Base-by-base conservation (phyloP, 331 rosid genomes). In the Malus hybrid region DNA sequence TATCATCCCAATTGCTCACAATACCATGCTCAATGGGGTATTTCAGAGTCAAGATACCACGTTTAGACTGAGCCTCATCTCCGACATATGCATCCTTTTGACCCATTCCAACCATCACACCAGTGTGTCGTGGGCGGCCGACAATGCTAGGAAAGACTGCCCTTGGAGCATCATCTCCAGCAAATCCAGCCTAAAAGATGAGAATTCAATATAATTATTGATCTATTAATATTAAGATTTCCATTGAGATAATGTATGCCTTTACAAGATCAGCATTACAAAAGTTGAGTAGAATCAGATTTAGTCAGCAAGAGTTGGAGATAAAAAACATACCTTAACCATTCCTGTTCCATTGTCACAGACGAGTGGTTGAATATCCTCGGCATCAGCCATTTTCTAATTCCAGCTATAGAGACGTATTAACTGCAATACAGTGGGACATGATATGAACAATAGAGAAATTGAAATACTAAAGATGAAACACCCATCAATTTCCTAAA, bases 71-170 rank as follows among this genome's bases (percentile, higher is more conserved):
- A 83, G 97, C 97, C 79, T 91, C 97, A 73, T 91, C 97, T 42
- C 97, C 97, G 54, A 91, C 97, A 54, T 91, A 91, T 46, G 97
- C 97, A 80, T 91, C 97, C 79, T 91, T 91, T 70, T 91, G 97
- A 78, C 97, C 97, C 97, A 91, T 91, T 67, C 97, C 97, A 28
- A 91, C 97, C 97, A 91, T 91, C 78, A 91, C 97, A 59, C 97
- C 97, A 0, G 97, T 91, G 85, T 91, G 97, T 50, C 97, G 89
- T 36, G 97, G 97, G 70, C 97, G 92, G 12, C 94, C 97, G 28
- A 91, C 97, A 75, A 91, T 91, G 82, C 97, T 91, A 34, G 97
- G 97, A 66, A 91, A 91, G 71, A 91, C 97, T 32, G 97, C 97
- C 83, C 97, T 86, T 13, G 97, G 97, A 85, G 97, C 97, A 85